phyloP scores from a whole-genome alignment of 345 rosid genomes.

The Lenwebbia sp. region DNA sequence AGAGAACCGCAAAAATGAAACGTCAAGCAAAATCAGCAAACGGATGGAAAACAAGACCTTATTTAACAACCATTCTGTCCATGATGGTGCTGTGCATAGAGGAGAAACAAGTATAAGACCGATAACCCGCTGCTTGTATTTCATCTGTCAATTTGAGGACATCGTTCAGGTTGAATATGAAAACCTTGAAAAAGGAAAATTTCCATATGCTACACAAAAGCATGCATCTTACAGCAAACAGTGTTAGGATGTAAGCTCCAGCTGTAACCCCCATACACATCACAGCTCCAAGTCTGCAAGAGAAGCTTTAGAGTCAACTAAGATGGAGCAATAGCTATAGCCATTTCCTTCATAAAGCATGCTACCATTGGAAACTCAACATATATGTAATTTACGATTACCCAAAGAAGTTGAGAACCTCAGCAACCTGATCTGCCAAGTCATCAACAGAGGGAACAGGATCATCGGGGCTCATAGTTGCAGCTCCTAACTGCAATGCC shows the following conservation, averaged over 20 bases:
- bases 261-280: constrained; percentile 99
- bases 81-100: constrained; percentile 83
- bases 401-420: constrained; percentile 94
- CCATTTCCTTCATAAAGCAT: not conserved
- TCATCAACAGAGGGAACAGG: constrained; percentile 78
- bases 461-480: constrained; percentile 36
- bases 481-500: constrained; percentile 94
- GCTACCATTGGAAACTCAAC: not conserved
- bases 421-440: constrained; percentile 84
- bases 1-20: not conserved
- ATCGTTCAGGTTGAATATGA: not conserved
- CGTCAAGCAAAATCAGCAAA: not conserved
- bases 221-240: constrained; percentile 71
- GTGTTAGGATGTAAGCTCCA: constrained; percentile 89
- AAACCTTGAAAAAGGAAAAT: not conserved
- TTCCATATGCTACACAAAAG: not conserved
- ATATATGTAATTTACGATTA: constrained; percentile 11
- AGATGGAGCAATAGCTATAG: not conserved
- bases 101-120: constrained; percentile 97
- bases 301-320: not conserved
- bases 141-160: constrained; percentile 42
- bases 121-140: constrained; percentile 74
- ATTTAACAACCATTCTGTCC: constrained; percentile 89
- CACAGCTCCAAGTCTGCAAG: constrained; percentile 75
- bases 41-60: constrained; percentile 35